phyloP scores from a whole-genome alignment of 2,329 filamentous ascomycete genomes.

The Neophaeococcomyces mojaviensis region DNA sequence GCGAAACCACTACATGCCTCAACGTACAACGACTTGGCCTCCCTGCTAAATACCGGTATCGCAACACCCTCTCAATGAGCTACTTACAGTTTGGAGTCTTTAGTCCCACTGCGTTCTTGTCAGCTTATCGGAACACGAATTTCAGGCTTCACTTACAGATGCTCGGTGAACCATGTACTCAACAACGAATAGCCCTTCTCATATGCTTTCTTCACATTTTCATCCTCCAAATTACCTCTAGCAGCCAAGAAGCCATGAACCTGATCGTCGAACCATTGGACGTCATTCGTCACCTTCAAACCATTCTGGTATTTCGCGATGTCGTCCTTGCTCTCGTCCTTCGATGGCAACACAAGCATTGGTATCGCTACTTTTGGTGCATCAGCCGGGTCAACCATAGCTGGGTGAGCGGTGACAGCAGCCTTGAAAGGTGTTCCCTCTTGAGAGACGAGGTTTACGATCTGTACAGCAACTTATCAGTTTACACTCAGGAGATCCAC shows the following conservation, averaged over 20 bases:
- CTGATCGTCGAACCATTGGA: slow-evolving; percentile 38
- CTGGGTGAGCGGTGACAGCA: slow-evolving; percentile 50
- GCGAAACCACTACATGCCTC: too few relatives aligned
- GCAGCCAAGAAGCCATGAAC: slow-evolving; percentile 44
- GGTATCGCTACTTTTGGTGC: slow-evolving; percentile 50
- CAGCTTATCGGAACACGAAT: neutral
- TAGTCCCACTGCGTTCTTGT: neutral
- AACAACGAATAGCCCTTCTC: slow-evolving; percentile 32
- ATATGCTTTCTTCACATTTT: slow-evolving; percentile 34
- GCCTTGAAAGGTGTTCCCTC: slow-evolving; percentile 51
- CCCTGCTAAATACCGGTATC: too few relatives aligned
- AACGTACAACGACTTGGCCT: too few relatives aligned
- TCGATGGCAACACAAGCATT: slow-evolving; percentile 49
- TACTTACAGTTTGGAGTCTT: neutral
- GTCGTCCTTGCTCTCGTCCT: slow-evolving; percentile 48
- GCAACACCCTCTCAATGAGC: too few relatives aligned
- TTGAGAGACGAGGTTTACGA: slow-evolving; percentile 47
- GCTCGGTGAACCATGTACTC: slow-evolving; percentile 4
- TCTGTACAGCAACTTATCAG: slow-evolving; percentile 24
- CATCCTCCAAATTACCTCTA: slow-evolving; percentile 31
- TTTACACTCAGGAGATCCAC: neutral
- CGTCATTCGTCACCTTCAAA: slow-evolving; percentile 32
- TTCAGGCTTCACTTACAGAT: neutral
- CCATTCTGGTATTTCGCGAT: slow-evolving; percentile 34
- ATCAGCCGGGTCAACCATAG: slow-evolving; percentile 54